These are phyloP conservation scores for Xylariales sp. DNA, from an alignment of 2,329 filamentous ascomycete species.

Conservation along the genomic window DNA sequence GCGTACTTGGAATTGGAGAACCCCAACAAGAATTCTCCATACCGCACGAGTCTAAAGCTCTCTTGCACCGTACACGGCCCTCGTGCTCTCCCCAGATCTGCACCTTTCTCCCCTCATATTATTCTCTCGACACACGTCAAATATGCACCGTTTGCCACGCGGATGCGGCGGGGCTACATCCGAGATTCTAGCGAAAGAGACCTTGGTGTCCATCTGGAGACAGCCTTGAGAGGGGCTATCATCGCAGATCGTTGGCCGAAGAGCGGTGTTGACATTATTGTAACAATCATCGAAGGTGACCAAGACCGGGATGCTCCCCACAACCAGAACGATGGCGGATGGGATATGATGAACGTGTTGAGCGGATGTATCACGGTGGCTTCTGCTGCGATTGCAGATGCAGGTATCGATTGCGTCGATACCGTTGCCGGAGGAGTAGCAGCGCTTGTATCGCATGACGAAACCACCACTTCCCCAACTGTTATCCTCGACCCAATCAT, in stretches of 20 bases:
- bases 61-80: conserved; percentile 92
- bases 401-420: conserved; percentile 93
- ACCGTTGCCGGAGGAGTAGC: conserved; percentile 86
- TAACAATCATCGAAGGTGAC: conserved; percentile 91
- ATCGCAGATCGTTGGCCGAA: conserved; percentile 98
- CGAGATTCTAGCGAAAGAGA: conserved; percentile 85
- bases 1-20: conserved; percentile 72
- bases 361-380: conserved; percentile 91
- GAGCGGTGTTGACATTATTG: conserved; percentile 90
- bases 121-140: conserved; percentile 92
- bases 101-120: conserved; percentile 87
- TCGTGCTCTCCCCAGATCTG: conserved; percentile 81
- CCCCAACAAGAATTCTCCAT: conserved; percentile 35
- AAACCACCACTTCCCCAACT: conserved; percentile 27
- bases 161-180: conserved; percentile 77
- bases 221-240: conserved; percentile 80
- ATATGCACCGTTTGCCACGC: conserved; percentile 90
- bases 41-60: conserved; percentile 75
- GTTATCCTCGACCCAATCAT: conserved; percentile 79
- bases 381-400: conserved; percentile 87
- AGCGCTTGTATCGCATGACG: conserved; percentile 57
- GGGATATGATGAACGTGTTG: conserved; percentile 88
- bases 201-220: conserved; percentile 85
- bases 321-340: conserved; percentile 57
- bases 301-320: conserved; percentile 60